Conservation (phyloP, 345 rosid genomes). For the Citropsis articulata region DNA sequence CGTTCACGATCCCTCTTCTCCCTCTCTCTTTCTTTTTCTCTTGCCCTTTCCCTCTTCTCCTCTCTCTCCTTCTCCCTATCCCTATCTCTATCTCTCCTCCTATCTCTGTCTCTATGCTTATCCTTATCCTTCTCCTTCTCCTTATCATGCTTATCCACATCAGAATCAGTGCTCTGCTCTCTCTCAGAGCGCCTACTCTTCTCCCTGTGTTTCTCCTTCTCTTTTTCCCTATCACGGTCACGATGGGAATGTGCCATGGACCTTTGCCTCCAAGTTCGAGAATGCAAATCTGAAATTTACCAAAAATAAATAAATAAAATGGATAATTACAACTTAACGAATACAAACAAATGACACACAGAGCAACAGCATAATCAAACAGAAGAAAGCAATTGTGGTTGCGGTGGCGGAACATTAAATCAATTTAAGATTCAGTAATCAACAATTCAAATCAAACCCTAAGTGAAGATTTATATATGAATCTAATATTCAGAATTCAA, state of each 20-base stretch:
- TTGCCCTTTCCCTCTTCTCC: slow-evolving; percentile 24
- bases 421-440: too few relatives aligned
- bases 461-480: too few relatives aligned
- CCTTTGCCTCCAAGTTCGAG: neutral
- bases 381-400: too few relatives aligned
- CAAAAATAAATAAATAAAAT: too few relatives aligned
- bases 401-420: too few relatives aligned
- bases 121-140: slow-evolving; percentile 37
- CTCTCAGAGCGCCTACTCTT: slow-evolving; percentile 46
- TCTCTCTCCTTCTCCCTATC: slow-evolving; percentile 26
- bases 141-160: slow-evolving; percentile 33
- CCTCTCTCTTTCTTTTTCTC: slow-evolving; percentile 29
- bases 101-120: slow-evolving; percentile 25
- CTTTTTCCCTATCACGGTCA: slow-evolving; percentile 47
- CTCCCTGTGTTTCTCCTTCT: slow-evolving; percentile 50
- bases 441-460: too few relatives aligned
- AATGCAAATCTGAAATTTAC: too few relatives aligned
- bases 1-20: slow-evolving; percentile 27
- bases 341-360: too few relatives aligned
- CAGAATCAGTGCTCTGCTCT: slow-evolving; percentile 50
- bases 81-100: slow-evolving; percentile 19
- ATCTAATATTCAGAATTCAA: too few relatives aligned
- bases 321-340: too few relatives aligned
- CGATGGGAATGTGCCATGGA: slow-evolving; percentile 10
- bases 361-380: too few relatives aligned